phyloP scores from a whole-genome alignment of 2,329 filamentous ascomycete genomes.

The Aspergillus versicolor region DNA sequence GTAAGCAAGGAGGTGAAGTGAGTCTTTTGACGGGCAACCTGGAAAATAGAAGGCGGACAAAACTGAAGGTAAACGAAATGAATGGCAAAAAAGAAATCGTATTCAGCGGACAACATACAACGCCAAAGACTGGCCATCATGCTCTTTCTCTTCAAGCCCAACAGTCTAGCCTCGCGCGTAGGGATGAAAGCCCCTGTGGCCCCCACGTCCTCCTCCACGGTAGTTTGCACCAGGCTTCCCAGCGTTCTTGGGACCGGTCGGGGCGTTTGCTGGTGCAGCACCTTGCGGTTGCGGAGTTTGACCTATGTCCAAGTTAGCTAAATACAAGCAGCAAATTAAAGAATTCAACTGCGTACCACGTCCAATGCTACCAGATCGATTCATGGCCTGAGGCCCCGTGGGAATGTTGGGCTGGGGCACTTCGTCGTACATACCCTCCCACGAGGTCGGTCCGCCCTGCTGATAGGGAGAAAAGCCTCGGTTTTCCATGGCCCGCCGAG shows the following conservation, averaged over 20 bases:
- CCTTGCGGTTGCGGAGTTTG: conserved; percentile 47
- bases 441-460: conserved; percentile 72
- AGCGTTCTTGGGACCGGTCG: conserved; percentile 94
- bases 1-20: not conserved
- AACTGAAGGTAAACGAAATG: not conserved
- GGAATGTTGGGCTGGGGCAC: conserved; percentile 76
- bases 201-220: conserved; percentile 79
- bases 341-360: conserved; percentile 37
- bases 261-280: conserved; percentile 73
- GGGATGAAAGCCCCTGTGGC: conserved; percentile 74
- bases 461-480: conserved; percentile 45
- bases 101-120: not conserved
- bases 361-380: conserved; percentile 42
- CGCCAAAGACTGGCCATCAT: not conserved
- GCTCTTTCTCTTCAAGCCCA: not conserved
- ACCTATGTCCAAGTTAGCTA: conserved; percentile 37
- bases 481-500: conserved; percentile 51
- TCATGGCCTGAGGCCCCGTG: conserved; percentile 51
- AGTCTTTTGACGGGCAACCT: conserved; percentile 1
- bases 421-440: conserved; percentile 99
- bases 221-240: conserved; percentile 91
- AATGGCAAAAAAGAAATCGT: not conserved
- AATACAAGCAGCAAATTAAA: not conserved
- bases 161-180: conserved; percentile 54
- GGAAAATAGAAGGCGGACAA: not conserved